Evolutionary conservation across 2,329 filamentous ascomycete genomes (phyloP), one percentile per base, ranked within the genome.

Genomic region (Chaetomium globosum): DNA sequence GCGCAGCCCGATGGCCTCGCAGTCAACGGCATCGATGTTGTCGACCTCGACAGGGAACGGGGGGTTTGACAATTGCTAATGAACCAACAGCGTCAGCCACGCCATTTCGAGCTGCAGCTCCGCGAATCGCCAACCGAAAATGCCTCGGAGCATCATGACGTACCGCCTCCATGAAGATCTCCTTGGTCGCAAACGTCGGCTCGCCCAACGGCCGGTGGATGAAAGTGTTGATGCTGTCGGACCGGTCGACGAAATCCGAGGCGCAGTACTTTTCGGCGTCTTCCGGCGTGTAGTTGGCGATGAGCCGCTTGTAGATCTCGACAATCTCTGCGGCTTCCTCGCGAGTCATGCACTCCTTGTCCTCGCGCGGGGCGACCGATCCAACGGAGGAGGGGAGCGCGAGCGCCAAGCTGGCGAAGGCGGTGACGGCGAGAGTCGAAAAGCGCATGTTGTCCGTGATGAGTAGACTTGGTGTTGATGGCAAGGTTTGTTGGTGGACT

Each of bases 181-280:
- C 65, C 70, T 75, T 75, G 71, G 71, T 75, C 36, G 71, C 71
- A 68, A 75, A 75, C 26, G 74, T 75, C 21, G 73, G 70, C 48
- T 65, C 66, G 57, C 73, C 73, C 46, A 75, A 72, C n/a, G 74
- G 72, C 61, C 67, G 66, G 69, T 71, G 66, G 63, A 73, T 69
- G 70, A 76, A 73, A 60, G 68, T 72, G 72, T 75, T 75, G 72
- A 76, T 75, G 68, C 73, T 74, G 72, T 75, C 74, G 61, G 74
- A 74, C 59, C 70, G 68, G 69, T 75, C 73, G 65, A 73, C 72
- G 49, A 75, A 75, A 52, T 67, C 61, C 43, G 71, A 67, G 60
- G 72, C 70, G 65, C 73, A 72, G 70, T 75, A 74, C 68, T 72
- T 75, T 12, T 67, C 69, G 68, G 70, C 71, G 63, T 70, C 71